Base-by-base conservation (phyloP, 1,284 basidiomycete species). In the Ustilago bromivora region DNA sequence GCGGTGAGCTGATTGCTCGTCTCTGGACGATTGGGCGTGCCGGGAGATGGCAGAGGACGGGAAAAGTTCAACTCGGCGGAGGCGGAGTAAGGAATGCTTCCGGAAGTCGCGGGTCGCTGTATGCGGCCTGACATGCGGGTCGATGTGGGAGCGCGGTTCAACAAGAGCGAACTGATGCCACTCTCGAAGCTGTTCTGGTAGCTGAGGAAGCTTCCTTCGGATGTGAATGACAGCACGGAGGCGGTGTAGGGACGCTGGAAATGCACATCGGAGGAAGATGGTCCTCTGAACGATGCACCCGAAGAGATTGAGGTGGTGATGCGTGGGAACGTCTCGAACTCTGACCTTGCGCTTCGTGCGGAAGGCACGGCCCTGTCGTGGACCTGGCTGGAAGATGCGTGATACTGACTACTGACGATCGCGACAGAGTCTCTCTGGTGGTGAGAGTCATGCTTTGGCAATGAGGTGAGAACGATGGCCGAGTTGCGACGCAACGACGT, bases 111-210 rank as follows among this genome's bases (percentile, higher is more conserved):
- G 4, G 66, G 66, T 34, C 71, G 58, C 17, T 57, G 55, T n/a
- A 31, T 2, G 8, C 55, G 58, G 19, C 59, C 65, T 10, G 43
- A 40, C 6, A 54, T 7, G 3, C 61, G 61, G 43, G 40, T 36
- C 7, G 58, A 40, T 19, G 54, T n/a, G 36, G 58, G 49, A 4
- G 57, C 28, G 19, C 49, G 41, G 31, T 57, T 60, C 51, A 63
- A 41, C 41, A 75, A 47, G 38, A 73, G 71, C n/a, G 76, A 68
- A 38, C 61, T 66, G 34, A 63, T 61, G n/a, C 60, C 70, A 54
- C 75, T 72, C 38, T 77, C 75, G 17, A 77, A 60, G 57, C 69
- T 72, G 40, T 72, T 59, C 40, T 77, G 70, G 54, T 66, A 59
- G 66, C 75, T 72, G 35, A 57, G 62, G 31, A 70, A 66, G 51